These are phyloP conservation scores for Beauveria varroae DNA, from an alignment of 2,329 filamentous ascomycete genomes.

Conservation along the genomic window DNA sequence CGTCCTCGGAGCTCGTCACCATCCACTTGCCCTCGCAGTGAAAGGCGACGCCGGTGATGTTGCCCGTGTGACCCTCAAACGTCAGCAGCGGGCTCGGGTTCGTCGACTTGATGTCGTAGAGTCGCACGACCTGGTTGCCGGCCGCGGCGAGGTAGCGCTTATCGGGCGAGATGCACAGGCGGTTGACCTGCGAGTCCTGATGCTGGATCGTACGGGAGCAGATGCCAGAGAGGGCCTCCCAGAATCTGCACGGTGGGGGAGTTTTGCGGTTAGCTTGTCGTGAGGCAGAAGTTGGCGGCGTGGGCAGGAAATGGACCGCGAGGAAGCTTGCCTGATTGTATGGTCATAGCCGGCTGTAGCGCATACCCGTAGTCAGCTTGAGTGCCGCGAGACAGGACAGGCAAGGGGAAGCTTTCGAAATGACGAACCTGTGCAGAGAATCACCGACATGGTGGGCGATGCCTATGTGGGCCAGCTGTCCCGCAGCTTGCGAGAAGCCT, in stretches of 20 bases:
- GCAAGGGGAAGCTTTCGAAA: constrained; percentile 16
- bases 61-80: constrained; percentile 92
- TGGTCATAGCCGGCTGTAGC: constrained; percentile 52
- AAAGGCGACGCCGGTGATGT: constrained; percentile 94
- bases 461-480: not conserved
- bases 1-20: constrained; percentile 95
- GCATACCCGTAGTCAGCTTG: not conserved
- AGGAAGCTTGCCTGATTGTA: constrained; percentile 41
- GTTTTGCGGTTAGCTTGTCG: not conserved
- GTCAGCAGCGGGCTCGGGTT: constrained; percentile 89
- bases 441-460: constrained; percentile 46
- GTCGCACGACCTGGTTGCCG: constrained; percentile 77
- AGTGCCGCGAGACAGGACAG: not conserved
- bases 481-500: not conserved
- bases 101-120: constrained; percentile 98
- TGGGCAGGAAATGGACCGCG: not conserved
- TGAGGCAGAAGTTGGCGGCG: not conserved
- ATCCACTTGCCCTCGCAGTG: constrained; percentile 99
- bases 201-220: constrained; percentile 98
- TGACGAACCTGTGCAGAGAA: constrained; percentile 52
- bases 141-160: constrained; percentile 90
- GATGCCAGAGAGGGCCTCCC: constrained; percentile 96
- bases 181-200: constrained; percentile 96
- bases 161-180: constrained; percentile 95
- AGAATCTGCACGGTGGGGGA: constrained; percentile 59